These are phyloP conservation scores for Cucurbita argyrosperma DNA, from an alignment of 306 rosid species.

Conservation along the genomic window DNA sequence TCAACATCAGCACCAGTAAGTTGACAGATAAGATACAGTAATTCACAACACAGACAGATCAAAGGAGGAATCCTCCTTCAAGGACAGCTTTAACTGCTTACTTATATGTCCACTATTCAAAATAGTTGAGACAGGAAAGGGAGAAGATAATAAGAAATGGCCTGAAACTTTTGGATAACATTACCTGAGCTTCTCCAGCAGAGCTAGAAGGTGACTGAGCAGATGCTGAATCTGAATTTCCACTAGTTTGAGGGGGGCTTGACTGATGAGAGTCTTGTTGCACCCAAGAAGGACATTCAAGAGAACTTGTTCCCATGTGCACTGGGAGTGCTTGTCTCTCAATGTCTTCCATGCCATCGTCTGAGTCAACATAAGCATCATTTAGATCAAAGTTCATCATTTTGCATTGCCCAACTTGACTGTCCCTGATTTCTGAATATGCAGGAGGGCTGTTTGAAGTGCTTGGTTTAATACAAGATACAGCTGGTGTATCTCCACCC, in stretches of 20 bases:
- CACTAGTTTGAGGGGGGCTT: constrained; percentile 90
- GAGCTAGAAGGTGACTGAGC: constrained; percentile 89
- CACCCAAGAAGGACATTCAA: constrained; percentile 49
- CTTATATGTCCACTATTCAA: background rate
- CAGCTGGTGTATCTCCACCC: constrained; percentile 15
- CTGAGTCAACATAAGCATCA: constrained; percentile 65
- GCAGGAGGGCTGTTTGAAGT: constrained; percentile 36
- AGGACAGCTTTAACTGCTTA: background rate
- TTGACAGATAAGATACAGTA: background rate
- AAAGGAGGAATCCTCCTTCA: background rate
- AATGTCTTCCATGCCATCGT: constrained; percentile 54
- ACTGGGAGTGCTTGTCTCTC: constrained; percentile 43
- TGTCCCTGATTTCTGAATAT: constrained; percentile 48
- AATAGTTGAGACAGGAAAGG: background rate
- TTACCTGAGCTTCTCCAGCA: constrained; percentile 87
- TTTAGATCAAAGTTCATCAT: constrained; percentile 65
- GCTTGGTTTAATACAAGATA: constrained; percentile 12
- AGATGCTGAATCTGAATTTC: constrained; percentile 87
- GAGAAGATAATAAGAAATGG: background rate
- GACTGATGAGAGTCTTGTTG: constrained; percentile 73
- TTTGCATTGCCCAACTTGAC: constrained; percentile 44
- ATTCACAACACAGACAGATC: background rate
- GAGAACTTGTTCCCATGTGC: constrained; percentile 45
- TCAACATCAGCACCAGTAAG: background rate
- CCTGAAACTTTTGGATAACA: constrained; percentile 1